Evolutionary conservation across 768 basidiomycete species (phyloP).

Genomic region (Tulasnella sp.): DNA sequence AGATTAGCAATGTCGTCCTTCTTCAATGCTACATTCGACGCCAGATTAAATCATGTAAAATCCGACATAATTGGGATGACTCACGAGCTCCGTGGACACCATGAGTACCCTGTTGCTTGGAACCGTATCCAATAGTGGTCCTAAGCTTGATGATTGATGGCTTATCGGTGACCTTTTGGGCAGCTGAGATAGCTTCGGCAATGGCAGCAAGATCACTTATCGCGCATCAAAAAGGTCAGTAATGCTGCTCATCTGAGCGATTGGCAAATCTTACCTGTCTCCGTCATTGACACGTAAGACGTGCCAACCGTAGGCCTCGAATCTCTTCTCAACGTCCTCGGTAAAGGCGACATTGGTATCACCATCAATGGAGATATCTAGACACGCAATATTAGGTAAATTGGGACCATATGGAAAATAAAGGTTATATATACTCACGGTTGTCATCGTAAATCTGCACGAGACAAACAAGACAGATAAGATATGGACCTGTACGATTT

Average conservation of each 20-base stretch:
- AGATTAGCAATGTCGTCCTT: conserved; percentile 74
- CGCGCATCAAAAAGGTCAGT: background rate
- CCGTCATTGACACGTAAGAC: conserved; percentile 75
- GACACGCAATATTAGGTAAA: conserved; percentile 4
- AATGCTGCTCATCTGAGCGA: background rate
- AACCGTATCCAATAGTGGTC: conserved; percentile 91
- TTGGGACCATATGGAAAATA: background rate
- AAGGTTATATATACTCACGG: conserved; percentile 39
- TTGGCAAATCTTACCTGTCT: conserved; percentile 40
- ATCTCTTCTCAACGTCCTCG: conserved; percentile 80
- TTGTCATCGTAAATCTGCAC: conserved; percentile 86
- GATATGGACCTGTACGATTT: background rate
- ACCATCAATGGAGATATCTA: conserved; percentile 94
- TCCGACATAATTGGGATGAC: conserved; percentile 26
- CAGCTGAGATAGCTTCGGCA: conserved; percentile 63
- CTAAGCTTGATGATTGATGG: conserved; percentile 76
- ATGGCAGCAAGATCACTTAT: conserved; percentile 66
- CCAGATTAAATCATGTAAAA: conserved; percentile 12
- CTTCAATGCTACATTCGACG: conserved; percentile 55
- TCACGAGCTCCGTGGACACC: conserved; percentile 87
- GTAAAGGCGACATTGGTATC: conserved; percentile 88
- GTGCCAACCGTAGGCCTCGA: conserved; percentile 88
- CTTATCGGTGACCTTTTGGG: conserved; percentile 60
- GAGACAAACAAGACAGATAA: background rate
- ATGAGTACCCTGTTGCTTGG: conserved; percentile 84